A percentile compares a stretch with the other conserved stretches of the same genome.
phyloP scores from a whole-genome alignment of 2,329 filamentous ascomycete genomes.

The Cladobotryum protrusum region DNA sequence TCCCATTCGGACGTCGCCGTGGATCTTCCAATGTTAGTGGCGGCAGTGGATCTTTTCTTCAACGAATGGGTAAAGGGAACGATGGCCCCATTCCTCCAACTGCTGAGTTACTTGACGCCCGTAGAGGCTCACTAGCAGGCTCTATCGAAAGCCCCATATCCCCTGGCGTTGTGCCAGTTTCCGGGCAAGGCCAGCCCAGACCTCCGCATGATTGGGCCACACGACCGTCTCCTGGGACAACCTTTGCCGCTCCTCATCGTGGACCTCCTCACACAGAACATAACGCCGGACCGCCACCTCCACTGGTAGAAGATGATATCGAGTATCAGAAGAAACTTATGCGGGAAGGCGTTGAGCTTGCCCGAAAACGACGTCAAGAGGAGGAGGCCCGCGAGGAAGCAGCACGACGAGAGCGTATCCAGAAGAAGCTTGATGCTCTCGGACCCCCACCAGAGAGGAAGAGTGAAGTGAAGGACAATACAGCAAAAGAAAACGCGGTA shows the following conservation, averaged over 20 bases:
- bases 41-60: constrained; percentile 64
- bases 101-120: constrained; percentile 37
- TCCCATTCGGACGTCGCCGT: constrained; percentile 66
- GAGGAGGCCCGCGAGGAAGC: constrained; percentile 67
- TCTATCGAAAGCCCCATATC: constrained; percentile 47
- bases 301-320: constrained; percentile 46
- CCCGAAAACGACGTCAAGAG: constrained; percentile 60
- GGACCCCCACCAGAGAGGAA: constrained; percentile 58
- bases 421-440: constrained; percentile 64
- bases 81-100: constrained; percentile 37
- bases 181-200: constrained; percentile 22
- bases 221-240: constrained; percentile 38
- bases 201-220: constrained; percentile 21
- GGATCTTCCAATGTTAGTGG: constrained; percentile 90
- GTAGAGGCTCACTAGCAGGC: constrained; percentile 44
- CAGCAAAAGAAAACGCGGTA: constrained; percentile 35
- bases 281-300: constrained; percentile 23
- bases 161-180: constrained; percentile 25
- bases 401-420: constrained; percentile 63
- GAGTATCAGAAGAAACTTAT: constrained; percentile 66
- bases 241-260: constrained; percentile 35
- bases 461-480: constrained; percentile 45
- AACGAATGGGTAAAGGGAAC: constrained; percentile 44
- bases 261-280: constrained; percentile 21
- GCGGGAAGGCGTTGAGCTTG: constrained; percentile 63